Conservation (phyloP, 2,329 filamentous ascomycete genomes). For the Calonectria ilicicola region DNA sequence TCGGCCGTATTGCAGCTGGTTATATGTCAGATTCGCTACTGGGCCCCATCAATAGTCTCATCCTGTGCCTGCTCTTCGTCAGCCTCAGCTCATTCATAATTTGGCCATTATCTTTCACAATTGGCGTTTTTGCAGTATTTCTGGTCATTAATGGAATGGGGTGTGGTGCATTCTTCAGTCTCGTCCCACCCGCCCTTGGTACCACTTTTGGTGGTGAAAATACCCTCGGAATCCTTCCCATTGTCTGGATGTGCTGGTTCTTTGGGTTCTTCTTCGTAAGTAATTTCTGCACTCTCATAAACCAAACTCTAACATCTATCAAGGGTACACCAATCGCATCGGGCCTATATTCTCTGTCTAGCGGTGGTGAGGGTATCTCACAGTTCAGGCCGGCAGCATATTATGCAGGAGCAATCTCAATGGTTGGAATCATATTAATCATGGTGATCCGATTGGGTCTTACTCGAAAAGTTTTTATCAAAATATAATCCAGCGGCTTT, state of each 20-base stretch:
- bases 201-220: conserved; percentile 40
- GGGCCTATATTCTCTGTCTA: conserved; percentile 33
- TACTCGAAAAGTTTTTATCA: neutral
- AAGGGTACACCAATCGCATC: conserved; percentile 40
- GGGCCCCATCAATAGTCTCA: conserved; percentile 44
- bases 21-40: conserved; percentile 41
- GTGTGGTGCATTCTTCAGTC: conserved; percentile 46
- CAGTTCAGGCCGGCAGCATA: conserved; percentile 32
- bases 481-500: neutral
- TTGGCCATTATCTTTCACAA: conserved; percentile 43
- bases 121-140: conserved; percentile 38
- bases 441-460: conserved; percentile 21
- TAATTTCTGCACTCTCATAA: neutral
- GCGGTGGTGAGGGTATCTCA: neutral
- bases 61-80: conserved; percentile 41
- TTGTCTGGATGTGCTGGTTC: conserved; percentile 46
- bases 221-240: conserved; percentile 39
- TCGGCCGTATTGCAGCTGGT: conserved; percentile 41
- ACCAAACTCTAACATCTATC: neutral
- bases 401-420: conserved; percentile 33
- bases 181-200: conserved; percentile 43
- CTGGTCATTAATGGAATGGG: conserved; percentile 44
- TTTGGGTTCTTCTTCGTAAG: conserved; percentile 46
- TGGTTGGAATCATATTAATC: conserved; percentile 29
- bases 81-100: conserved; percentile 41